Evolutionary conservation across 75 land plant genomes (phyloP), one percentile per base, ranked within the genome.

Genomic region (Isoetes taiwanensis): DNA sequence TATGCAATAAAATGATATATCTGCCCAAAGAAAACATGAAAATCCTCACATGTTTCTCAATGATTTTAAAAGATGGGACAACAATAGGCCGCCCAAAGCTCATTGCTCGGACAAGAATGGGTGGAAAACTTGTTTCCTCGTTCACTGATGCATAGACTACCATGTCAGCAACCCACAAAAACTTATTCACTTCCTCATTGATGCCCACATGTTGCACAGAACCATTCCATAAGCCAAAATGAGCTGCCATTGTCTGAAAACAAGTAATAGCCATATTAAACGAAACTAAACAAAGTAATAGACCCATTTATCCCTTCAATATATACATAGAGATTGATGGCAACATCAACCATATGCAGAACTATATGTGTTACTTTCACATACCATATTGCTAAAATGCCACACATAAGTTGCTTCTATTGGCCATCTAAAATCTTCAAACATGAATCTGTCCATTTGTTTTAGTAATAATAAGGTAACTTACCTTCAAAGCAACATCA

Each of bases 121-220:
- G 56, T 34, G 97, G 97, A 71, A 91, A 87, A 1, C 80, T 59
- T 52, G 74, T 83, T 50, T 91, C 97, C 52, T 91, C 95, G 58
- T 72, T 68, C 58, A 80, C 72, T 1, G 97, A 87, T 21, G 76
- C 79, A 71, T 91, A 79, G 31, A 91, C 58, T 35, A 84, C 89
- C 53, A 81, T 24, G 65, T 83, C 84, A 54, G 95, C 72, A 9
- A 43, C 56, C 43, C 72, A 66, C 21, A 91, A 72, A 43, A 68
- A 52, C 26, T 55, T 71, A 64, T 68, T 74, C 12, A 59, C 54
- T 57, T 80, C 81, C 19, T 31, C 83, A 61, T 72, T 72, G 46
- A 25, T 23, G 31, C 64, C 59, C 52, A 75, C 43, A 34, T 76
- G 71, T 56, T 73, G 77, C 41, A 91, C 80, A 34, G 56, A 52